A percentile compares a stretch with the other conserved stretches of the same genome.
phyloP scores from a whole-genome alignment of 2,329 filamentous ascomycete genomes.

The Stagonosporopsis chrysanthemi region DNA sequence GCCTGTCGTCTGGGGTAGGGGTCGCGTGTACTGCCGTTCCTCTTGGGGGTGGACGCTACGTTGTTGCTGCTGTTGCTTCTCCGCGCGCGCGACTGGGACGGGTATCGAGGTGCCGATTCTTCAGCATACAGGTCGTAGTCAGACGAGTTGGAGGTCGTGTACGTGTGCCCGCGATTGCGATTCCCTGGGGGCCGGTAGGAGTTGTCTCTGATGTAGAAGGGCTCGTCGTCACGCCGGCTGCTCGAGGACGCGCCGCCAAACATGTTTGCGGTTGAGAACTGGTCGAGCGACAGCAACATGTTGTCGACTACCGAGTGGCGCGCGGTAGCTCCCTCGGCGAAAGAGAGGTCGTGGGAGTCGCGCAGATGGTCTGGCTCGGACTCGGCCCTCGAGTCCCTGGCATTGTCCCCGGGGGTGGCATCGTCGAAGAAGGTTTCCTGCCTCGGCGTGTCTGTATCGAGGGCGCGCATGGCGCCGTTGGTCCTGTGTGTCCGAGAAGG shows the following conservation, averaged over 20 bases:
- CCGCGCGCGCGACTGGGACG: slow-evolving; percentile 60
- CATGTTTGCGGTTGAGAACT: slow-evolving; percentile 51
- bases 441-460: slow-evolving; percentile 40
- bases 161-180: slow-evolving; percentile 65
- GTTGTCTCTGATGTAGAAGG: slow-evolving; percentile 47
- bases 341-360: slow-evolving; percentile 85
- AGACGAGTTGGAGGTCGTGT: slow-evolving; percentile 66
- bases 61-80: slow-evolving; percentile 84
- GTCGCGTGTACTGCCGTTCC: slow-evolving; percentile 48
- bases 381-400: slow-evolving; percentile 23
- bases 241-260: slow-evolving; percentile 23
- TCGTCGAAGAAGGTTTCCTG: slow-evolving; percentile 49
- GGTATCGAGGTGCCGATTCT: slow-evolving; percentile 51
- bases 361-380: slow-evolving; percentile 31
- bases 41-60: slow-evolving; percentile 52
- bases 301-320: slow-evolving; percentile 94
- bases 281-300: slow-evolving; percentile 92
- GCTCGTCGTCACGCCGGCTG: slow-evolving; percentile 39
- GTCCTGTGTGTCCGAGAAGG: slow-evolving; percentile 33
- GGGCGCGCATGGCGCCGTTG: slow-evolving; percentile 36
- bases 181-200: slow-evolving; percentile 41
- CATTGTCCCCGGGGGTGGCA: slow-evolving; percentile 44
- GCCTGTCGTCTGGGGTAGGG: slow-evolving; percentile 31
- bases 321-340: slow-evolving; percentile 71
- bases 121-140: slow-evolving; percentile 58